phyloP scores from a whole-genome alignment of 768 basidiomycete genomes.

The Xerocomellus amylosporus region DNA sequence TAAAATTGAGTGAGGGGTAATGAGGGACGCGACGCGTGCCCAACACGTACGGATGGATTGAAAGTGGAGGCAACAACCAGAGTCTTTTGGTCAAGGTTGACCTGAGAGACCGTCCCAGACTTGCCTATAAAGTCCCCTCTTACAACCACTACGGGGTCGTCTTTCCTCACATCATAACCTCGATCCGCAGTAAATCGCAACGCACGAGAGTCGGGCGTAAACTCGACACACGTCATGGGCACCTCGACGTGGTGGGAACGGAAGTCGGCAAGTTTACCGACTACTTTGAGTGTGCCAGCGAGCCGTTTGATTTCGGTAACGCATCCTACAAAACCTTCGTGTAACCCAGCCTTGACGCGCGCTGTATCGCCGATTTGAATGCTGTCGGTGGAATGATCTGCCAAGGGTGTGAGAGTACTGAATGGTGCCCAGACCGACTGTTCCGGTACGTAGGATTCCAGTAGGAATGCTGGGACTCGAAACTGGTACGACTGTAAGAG shows the following conservation, averaged over 20 bases:
- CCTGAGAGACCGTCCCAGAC: not conserved
- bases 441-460: not conserved
- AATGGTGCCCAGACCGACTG: not conserved
- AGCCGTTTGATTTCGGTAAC: not conserved
- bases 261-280: too few species aligned
- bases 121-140: not conserved
- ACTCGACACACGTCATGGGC: not conserved
- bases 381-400: not conserved
- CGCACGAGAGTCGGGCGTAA: not conserved
- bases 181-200: not conserved
- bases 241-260: not conserved
- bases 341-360: not conserved
- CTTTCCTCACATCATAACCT: not conserved
- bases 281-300: not conserved
- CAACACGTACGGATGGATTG: not conserved
- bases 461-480: too few species aligned
- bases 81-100: not conserved
- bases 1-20: too few species aligned
- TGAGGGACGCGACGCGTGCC: too few species aligned
- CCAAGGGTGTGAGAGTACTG: not conserved
- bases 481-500: not conserved
- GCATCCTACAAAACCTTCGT: not conserved
- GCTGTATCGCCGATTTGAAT: not conserved
- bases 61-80: not conserved
- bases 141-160: not conserved